These are phyloP conservation scores for Curvularia spicifera DNA, from an alignment of 2,329 filamentous ascomycete species.

Conservation along the genomic window DNA sequence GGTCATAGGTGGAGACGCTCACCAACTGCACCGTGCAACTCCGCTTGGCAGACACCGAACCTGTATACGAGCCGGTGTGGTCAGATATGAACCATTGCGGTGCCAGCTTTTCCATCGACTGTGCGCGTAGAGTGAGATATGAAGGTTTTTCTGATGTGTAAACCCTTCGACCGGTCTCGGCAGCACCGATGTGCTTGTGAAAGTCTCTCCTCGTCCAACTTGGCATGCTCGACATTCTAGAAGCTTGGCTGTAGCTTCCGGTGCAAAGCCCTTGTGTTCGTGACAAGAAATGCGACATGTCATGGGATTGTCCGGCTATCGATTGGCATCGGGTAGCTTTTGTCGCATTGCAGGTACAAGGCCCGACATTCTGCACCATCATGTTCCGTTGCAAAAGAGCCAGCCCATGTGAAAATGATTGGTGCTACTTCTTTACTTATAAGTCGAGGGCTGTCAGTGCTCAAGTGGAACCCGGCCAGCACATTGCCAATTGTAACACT, in stretches of 20 bases:
- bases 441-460: not conserved
- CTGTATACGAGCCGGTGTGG: not conserved
- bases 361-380: not conserved
- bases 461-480: not conserved
- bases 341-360: not conserved
- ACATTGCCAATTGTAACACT: not conserved
- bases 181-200: constrained; percentile 2
- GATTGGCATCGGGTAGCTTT: not conserved
- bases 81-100: not conserved
- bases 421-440: not conserved
- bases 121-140: not conserved
- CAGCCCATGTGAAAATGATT: not conserved
- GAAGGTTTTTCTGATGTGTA: not conserved
- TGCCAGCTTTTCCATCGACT: not conserved
- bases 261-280: not conserved
- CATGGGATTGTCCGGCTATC: not conserved
- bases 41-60: not conserved
- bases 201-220: not conserved
- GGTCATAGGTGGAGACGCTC: not conserved
- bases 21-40: not conserved
- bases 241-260: not conserved
- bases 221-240: not conserved
- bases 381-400: not conserved
- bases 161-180: not conserved
- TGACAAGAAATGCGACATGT: not conserved